These are phyloP conservation scores for Rhamnella rubrinervis DNA, from an alignment of 331 rosid genomes.

Conservation along the genomic window DNA sequence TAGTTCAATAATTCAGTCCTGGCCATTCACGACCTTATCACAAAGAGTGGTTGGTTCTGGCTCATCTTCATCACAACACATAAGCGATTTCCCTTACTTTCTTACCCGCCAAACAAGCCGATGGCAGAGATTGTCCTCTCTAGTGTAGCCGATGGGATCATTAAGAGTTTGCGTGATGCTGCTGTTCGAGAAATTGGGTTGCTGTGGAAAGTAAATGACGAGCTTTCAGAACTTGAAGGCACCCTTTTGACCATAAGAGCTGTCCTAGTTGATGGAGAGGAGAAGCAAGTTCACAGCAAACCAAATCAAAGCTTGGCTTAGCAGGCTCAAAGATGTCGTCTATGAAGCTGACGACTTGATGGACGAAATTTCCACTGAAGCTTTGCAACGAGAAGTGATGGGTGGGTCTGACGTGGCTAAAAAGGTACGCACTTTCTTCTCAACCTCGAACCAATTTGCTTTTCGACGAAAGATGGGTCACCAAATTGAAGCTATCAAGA, in stretches of 20 bases:
- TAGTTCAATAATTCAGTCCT: too few relatives aligned
- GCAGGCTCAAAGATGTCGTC: conserved; percentile 32
- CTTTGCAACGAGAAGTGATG: conserved; percentile 12
- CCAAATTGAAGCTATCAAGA: conserved; percentile 18
- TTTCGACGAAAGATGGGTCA: conserved; percentile 4
- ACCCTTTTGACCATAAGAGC: not conserved
- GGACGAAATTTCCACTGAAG: conserved; percentile 29
- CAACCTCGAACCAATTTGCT: conserved; percentile 12
- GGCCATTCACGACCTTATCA: too few relatives aligned
- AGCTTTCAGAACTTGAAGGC: not conserved
- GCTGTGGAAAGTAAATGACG: not conserved
- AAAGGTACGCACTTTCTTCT: conserved; percentile 22
- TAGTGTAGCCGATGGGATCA: not conserved
- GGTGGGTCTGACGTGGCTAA: not conserved
- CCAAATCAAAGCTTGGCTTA: conserved; percentile 30
- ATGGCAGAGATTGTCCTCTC: not conserved
- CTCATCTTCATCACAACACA: too few relatives aligned
- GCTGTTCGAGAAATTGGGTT: not conserved
- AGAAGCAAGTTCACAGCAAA: conserved; percentile 1
- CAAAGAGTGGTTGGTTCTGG: too few relatives aligned
- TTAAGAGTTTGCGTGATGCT: not conserved
- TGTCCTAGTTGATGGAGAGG: conserved; percentile 32
- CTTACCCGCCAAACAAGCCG: not conserved
- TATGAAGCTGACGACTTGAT: conserved; percentile 40
- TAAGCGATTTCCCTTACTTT: too few relatives aligned